Evolutionary conservation across 495 filamentous ascomycete species (phyloP).

Genomic region (Glutinoglossum americanum): DNA sequence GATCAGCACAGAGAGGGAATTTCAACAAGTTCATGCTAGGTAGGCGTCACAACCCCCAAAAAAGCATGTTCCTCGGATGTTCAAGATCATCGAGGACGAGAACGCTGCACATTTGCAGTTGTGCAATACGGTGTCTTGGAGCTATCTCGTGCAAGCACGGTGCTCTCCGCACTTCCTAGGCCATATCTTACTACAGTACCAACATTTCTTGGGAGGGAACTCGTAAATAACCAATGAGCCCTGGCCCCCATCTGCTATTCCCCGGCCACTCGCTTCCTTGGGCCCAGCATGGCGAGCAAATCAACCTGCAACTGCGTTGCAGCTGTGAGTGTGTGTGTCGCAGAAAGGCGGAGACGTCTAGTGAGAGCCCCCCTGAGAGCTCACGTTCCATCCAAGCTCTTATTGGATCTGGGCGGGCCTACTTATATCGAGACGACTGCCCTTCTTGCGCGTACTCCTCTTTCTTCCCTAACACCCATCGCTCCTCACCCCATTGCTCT

Average conservation of each 20-base stretch:
- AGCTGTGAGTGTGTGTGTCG: not conserved
- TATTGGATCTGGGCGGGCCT: not conserved
- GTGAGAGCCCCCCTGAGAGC: not conserved
- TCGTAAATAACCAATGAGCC: not conserved
- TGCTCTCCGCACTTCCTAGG: too few species aligned
- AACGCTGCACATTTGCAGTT: too few species aligned
- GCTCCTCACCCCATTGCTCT: not conserved
- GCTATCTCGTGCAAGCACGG: too few species aligned
- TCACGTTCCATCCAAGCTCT: not conserved
- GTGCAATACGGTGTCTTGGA: too few species aligned
- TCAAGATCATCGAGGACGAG: too few species aligned
- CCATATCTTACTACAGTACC: too few species aligned
- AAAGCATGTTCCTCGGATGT: too few species aligned
- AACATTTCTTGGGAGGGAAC: not conserved
- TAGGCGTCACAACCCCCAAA: too few species aligned
- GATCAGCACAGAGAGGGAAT: too few species aligned
- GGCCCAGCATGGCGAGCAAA: not conserved
- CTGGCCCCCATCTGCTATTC: not conserved
- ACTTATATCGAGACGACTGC: conserved; percentile 1
- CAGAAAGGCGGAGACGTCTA: not conserved
- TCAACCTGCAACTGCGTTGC: not conserved
- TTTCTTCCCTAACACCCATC: not conserved
- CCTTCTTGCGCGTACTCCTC: not conserved
- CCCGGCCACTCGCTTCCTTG: conserved; percentile 1
- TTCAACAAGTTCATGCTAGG: too few species aligned